Percentiles rank a stretch among this genome's conserved stretches.
phyloP scores from a whole-genome alignment of 1,284 basidiomycete species.

The Ustilago esculenta region DNA sequence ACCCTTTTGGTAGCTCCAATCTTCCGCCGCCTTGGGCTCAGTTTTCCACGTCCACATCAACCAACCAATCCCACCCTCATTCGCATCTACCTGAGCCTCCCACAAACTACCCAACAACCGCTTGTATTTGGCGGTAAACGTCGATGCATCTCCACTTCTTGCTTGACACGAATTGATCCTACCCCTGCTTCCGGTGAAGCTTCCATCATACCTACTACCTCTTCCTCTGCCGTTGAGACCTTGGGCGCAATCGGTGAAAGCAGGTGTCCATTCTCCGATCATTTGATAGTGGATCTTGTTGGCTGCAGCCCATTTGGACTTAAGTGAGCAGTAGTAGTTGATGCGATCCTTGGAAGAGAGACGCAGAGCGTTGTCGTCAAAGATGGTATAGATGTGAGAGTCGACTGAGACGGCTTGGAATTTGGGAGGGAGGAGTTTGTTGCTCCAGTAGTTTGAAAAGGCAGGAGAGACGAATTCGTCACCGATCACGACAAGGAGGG shows the following conservation, averaged over 20 bases:
- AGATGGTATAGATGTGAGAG: constrained; percentile 65
- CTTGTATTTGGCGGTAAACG: constrained; percentile 83
- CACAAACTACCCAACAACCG: constrained; percentile 81
- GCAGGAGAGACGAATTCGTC: constrained; percentile 84
- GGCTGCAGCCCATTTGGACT: constrained; percentile 45
- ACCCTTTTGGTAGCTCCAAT: constrained; percentile 66
- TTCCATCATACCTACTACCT: constrained; percentile 83
- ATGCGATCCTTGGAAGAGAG: constrained; percentile 51
- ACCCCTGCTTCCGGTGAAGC: constrained; percentile 67
- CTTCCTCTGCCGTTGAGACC: constrained; percentile 75
- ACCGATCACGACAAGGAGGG: constrained; percentile 72
- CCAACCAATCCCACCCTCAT: constrained; percentile 74
- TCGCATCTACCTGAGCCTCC: constrained; percentile 76
- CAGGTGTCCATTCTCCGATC: constrained; percentile 69
- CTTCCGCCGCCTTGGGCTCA: constrained; percentile 55
- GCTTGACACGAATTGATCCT: constrained; percentile 77
- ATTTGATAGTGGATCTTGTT: constrained; percentile 57
- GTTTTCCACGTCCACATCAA: constrained; percentile 86
- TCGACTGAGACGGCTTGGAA: constrained; percentile 80
- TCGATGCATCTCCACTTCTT: constrained; percentile 76
- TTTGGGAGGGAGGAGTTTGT: constrained; percentile 74
- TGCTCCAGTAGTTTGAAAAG: constrained; percentile 73
- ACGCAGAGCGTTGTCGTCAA: constrained; percentile 41
- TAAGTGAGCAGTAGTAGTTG: constrained; percentile 54
- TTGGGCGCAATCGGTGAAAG: constrained; percentile 83